These are phyloP conservation scores for Dillenia turbinata DNA, from an alignment of 164 flowering plant genomes.

Conservation along the genomic window DNA sequence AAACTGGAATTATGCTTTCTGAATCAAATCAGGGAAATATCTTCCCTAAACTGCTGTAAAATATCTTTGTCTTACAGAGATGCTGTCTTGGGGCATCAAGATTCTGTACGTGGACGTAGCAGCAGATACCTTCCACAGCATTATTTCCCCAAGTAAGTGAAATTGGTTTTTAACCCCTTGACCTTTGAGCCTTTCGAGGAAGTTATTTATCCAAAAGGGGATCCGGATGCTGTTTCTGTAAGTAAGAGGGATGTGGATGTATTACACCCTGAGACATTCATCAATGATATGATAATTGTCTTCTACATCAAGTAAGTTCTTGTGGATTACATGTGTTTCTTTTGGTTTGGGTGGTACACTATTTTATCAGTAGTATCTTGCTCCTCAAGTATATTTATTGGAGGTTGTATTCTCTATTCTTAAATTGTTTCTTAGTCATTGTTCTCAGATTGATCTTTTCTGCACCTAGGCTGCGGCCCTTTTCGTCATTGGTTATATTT, in stretches of 20 bases:
- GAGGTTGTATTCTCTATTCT: neutral
- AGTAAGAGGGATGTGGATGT: slow-evolving; percentile 88
- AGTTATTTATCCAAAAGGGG: no score
- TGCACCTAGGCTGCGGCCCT: no score
- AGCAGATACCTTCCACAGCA: slow-evolving; percentile 10
- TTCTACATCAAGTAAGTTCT: slow-evolving; percentile 85
- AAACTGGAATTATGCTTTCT: no score
- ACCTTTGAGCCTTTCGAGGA: slow-evolving; percentile 58
- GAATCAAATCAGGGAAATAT: no score
- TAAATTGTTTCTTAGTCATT: neutral
- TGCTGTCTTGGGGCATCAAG: no score
- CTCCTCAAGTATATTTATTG: neutral
- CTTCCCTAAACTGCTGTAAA: no score
- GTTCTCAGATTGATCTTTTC: no score
- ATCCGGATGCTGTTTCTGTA: slow-evolving; percentile 86
- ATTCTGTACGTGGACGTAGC: slow-evolving; percentile 9
- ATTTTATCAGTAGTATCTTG: neutral
- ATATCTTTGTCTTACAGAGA: no score
- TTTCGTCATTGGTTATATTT: no score
- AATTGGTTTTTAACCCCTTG: neutral
- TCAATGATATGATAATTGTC: slow-evolving; percentile 86
- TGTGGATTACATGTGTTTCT: neutral
- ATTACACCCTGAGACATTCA: slow-evolving; percentile 72
- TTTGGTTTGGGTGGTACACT: no score
- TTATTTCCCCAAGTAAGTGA: slow-evolving; percentile 59